Percentiles rank a stretch among this genome's conserved stretches.
phyloP scores from a whole-genome alignment of 306 rosid species.

The Vigna angularis region DNA sequence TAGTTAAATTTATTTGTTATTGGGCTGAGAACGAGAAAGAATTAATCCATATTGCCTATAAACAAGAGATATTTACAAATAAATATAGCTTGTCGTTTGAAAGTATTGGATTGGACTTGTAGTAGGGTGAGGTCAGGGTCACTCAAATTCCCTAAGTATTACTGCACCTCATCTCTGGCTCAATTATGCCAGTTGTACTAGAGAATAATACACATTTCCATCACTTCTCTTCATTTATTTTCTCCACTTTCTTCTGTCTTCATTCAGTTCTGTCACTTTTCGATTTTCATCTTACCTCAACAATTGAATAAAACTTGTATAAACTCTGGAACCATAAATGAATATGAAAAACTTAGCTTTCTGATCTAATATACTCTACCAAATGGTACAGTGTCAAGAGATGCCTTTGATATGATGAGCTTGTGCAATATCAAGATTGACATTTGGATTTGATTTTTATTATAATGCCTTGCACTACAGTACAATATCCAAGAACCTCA shows the following conservation, averaged over 20 bases:
- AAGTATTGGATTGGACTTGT: neutral
- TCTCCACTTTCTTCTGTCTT: neutral
- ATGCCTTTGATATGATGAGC: neutral
- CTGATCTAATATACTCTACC: constrained; percentile 8
- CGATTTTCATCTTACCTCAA: neutral
- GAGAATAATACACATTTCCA: neutral
- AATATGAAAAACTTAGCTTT: constrained; percentile 6
- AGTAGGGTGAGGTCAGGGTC: neutral
- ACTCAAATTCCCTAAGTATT: neutral
- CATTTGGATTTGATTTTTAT: constrained; percentile 1
- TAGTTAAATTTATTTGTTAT: neutral
- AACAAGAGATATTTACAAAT: neutral
- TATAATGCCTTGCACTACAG: neutral
- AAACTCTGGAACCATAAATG: neutral
- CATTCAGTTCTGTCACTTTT: neutral
- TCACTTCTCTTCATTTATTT: neutral
- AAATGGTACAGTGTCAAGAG: constrained; percentile 1
- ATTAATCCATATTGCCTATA: neutral
- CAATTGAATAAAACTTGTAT: neutral
- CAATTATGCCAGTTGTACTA: neutral
- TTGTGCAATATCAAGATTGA: constrained; percentile 9
- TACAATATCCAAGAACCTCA: constrained; percentile 5
- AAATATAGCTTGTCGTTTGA: neutral
- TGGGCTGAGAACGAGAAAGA: neutral
- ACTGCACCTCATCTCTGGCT: neutral